These are phyloP conservation scores for Trichoderma sp. DNA, from an alignment of 2,329 filamentous ascomycete species.

Conservation along the genomic window DNA sequence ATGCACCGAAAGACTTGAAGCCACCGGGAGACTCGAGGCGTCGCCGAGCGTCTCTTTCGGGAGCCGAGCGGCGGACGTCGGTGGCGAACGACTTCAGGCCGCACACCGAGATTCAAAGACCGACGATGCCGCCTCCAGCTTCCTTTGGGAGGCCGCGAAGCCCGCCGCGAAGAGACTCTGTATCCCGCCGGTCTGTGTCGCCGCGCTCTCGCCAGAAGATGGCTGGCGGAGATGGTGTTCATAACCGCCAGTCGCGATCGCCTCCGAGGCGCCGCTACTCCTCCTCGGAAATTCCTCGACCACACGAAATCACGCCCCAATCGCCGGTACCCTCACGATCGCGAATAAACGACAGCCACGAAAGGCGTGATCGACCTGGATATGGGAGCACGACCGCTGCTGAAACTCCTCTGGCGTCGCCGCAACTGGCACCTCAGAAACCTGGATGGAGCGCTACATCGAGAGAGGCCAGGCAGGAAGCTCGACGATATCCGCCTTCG, in stretches of 20 bases:
- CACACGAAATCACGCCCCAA: neutral
- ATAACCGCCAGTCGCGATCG: conserved; percentile 4
- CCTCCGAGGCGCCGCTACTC: conserved; percentile 22
- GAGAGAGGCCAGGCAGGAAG: conserved; percentile 16
- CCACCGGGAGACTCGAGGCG: conserved; percentile 16
- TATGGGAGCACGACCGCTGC: neutral
- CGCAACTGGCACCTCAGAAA: neutral
- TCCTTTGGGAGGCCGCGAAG: conserved; percentile 12
- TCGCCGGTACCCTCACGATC: conserved; percentile 8
- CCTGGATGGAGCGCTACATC: neutral
- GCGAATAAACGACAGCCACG: neutral
- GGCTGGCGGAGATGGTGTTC: neutral
- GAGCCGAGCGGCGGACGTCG: neutral
- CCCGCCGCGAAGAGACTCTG: conserved; percentile 17
- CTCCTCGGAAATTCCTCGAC: conserved; percentile 17
- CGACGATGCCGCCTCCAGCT: conserved; percentile 16
- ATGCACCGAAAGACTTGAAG: conserved; percentile 2
- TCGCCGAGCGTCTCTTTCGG: conserved; percentile 9
- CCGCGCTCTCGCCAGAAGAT: conserved; percentile 19
- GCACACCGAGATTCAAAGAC: conserved; percentile 4
- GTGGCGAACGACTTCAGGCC: conserved; percentile 19
- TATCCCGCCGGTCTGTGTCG: conserved; percentile 20
- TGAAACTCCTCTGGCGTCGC: conserved; percentile 1
- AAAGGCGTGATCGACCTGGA: conserved; percentile 9
- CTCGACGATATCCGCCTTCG: conserved; percentile 19